These are phyloP conservation scores for Porcisia hertigi DNA, from an alignment of 208 protist species.

Conservation along the genomic window DNA sequence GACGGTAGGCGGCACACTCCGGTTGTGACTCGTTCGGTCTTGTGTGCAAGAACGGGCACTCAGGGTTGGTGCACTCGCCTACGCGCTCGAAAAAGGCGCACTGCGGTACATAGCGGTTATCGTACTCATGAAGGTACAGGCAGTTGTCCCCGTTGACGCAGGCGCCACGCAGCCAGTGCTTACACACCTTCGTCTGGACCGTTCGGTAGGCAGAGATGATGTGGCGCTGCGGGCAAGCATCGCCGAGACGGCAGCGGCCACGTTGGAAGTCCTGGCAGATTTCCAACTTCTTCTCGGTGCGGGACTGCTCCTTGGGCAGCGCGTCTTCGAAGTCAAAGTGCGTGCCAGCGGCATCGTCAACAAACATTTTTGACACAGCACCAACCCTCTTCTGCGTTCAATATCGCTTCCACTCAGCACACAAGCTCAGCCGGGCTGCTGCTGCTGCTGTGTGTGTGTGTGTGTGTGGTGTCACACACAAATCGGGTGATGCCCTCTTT, in stretches of 20 bases:
- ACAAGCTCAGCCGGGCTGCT: neutral
- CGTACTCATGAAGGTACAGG: constrained; percentile 96
- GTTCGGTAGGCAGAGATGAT: constrained; percentile 67
- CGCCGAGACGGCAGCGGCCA: constrained; percentile 93
- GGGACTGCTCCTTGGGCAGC: constrained; percentile 66
- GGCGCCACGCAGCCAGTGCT: constrained; percentile 96
- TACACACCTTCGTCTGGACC: constrained; percentile 93
- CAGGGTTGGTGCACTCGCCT: constrained; percentile 96
- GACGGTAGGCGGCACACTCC: constrained; percentile 87
- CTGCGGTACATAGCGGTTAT: constrained; percentile 93
- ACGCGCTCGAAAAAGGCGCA: constrained; percentile 96
- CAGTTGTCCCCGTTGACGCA: constrained; percentile 97
- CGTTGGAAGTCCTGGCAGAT: constrained; percentile 95
- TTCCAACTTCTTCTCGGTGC: constrained; percentile 81
- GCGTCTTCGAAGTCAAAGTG: constrained; percentile 78
- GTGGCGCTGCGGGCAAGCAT: constrained; percentile 94
- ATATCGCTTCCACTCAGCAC: neutral
- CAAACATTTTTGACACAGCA: constrained; percentile 44
- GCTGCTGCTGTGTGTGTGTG: neutral
- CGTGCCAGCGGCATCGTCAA: constrained; percentile 59
- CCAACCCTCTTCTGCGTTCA: neutral
- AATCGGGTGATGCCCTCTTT: no score
- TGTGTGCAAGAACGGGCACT: constrained; percentile 96
- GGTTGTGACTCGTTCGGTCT: constrained; percentile 78
- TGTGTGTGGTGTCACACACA: neutral